Evolutionary conservation across 495 filamentous ascomycete species (phyloP), one percentile per base, ranked within the genome.

Genomic region (Xylaria acuta): DNA sequence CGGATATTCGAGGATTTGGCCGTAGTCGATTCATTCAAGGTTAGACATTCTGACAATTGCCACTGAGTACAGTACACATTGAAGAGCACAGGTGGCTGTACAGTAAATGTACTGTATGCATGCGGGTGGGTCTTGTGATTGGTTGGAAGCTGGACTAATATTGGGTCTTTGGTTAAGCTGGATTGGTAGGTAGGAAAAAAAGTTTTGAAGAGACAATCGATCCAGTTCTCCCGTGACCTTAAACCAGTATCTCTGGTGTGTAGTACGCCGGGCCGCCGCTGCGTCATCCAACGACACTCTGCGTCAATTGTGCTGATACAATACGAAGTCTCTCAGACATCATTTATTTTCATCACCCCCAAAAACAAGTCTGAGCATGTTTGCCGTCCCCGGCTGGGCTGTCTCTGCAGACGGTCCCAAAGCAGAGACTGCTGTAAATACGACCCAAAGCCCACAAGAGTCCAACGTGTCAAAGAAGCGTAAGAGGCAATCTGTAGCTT

Each of bases 341-440:
- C 51, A 2, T 47, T 54, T 9, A 18, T 14, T 59, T 34, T 38
- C 59, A 66, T 47, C 14, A 11, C 59, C 20, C 4, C 25, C 20
- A n/a, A 38, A 27, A 30, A 14, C 3, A 5, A 27, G 53, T 8
- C 38, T 64, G 72, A 82, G 47, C 73, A 98, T 99, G 96, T 99
- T 99, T 79, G 90, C 94, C 5, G 95, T 98, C 66, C 92, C 92
- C 73, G 96, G 95, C 72, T 97, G 94, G 93, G 92, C 92, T 27
- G 84, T 98, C 34, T 87, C 93, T 72, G 86, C 90, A 65, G 86
- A 89, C 74, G 84, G 83, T 59, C 88, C 94, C 64, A 93, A 92
- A 81, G 80, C 88, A 30, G 94, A 97, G 82, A 86, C 82, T 38
- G 85, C 89, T 22, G 74, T 60, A 43, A 60, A 56, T 56, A 74